A percentile compares a stretch with the other conserved stretches of the same genome.
Conservation (phyloP, 768 basidiomycete genomes). For the Ramaria sp. region DNA sequence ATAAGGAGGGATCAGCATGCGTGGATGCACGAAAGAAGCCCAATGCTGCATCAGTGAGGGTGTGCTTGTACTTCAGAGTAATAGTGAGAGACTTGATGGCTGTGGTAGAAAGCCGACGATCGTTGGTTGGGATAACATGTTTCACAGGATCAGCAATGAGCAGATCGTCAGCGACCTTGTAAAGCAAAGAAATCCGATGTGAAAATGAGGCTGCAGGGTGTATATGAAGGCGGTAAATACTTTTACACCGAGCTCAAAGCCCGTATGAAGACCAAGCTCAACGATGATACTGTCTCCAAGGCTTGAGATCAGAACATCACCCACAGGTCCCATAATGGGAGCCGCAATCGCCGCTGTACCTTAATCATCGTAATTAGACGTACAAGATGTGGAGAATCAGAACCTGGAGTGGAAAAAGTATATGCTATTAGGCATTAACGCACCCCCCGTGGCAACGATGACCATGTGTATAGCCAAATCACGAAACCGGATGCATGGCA, state of each 20-base stretch:
- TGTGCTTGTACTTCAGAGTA: conserved; percentile 50
- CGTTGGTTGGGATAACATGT: conserved; percentile 39
- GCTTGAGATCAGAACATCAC: conserved; percentile 38
- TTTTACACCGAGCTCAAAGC: conserved; percentile 40
- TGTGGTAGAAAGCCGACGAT: conserved; percentile 44
- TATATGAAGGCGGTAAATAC: conserved; percentile 10
- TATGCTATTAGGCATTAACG: conserved; percentile 12
- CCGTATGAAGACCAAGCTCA: conserved; percentile 42
- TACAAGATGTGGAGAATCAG: neutral
- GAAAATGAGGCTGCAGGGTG: no score
- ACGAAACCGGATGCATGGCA: conserved; percentile 55
- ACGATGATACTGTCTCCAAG: conserved; percentile 51
- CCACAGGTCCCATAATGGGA: conserved; percentile 44
- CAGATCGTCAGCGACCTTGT: conserved; percentile 34
- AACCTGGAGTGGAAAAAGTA: no score
- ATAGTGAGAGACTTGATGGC: conserved; percentile 46
- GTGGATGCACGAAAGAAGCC: conserved; percentile 53
- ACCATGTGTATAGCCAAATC: conserved; percentile 53
- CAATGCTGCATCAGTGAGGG: conserved; percentile 45
- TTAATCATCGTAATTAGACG: conserved; percentile 18
- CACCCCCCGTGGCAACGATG: conserved; percentile 44
- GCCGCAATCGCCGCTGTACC: conserved; percentile 34
- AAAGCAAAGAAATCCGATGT: neutral
- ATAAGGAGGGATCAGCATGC: conserved; percentile 50
- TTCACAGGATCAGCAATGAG: conserved; percentile 40